phyloP scores from a whole-genome alignment of 169 alveolate species.

The Neospora caninum region DNA sequence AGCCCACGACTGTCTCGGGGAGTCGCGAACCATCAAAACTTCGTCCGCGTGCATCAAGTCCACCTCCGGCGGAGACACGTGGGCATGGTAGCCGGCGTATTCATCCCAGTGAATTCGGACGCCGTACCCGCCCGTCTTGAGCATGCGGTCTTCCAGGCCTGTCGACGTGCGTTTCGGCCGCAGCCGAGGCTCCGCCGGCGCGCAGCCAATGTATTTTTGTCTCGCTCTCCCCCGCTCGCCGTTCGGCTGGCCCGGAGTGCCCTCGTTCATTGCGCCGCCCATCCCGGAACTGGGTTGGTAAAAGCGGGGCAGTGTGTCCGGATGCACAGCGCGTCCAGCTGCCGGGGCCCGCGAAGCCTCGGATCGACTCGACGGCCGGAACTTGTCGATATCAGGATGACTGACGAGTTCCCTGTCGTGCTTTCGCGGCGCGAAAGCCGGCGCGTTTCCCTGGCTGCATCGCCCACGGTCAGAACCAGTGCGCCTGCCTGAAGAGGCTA shows the following conservation, averaged over 20 bases:
- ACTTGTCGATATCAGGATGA: background rate
- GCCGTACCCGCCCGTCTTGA: background rate
- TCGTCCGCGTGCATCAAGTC: constrained; percentile 25
- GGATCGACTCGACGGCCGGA: background rate
- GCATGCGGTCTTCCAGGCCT: constrained; percentile 13
- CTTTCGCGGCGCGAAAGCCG: background rate
- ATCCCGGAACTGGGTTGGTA: background rate
- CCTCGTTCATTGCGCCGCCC: background rate
- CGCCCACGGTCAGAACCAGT: too few relatives aligned
- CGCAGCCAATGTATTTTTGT: background rate
- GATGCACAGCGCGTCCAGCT: background rate
- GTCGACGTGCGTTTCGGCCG: background rate
- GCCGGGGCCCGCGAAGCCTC: background rate
- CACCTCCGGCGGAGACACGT: constrained; percentile 8
- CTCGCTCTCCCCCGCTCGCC: background rate
- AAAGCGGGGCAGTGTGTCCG: background rate
- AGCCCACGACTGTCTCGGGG: background rate
- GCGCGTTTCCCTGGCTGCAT: too few relatives aligned
- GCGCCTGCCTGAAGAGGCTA: too few relatives aligned
- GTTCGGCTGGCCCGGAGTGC: background rate
- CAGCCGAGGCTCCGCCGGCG: constrained; percentile 28
- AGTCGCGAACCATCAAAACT: background rate
- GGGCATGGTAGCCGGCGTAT: constrained; percentile 41
- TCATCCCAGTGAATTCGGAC: constrained; percentile 7
- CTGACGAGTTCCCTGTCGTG: background rate